Base-by-base conservation (phyloP, 768 basidiomycete genomes). In the Leccinum sublutescens region DNA sequence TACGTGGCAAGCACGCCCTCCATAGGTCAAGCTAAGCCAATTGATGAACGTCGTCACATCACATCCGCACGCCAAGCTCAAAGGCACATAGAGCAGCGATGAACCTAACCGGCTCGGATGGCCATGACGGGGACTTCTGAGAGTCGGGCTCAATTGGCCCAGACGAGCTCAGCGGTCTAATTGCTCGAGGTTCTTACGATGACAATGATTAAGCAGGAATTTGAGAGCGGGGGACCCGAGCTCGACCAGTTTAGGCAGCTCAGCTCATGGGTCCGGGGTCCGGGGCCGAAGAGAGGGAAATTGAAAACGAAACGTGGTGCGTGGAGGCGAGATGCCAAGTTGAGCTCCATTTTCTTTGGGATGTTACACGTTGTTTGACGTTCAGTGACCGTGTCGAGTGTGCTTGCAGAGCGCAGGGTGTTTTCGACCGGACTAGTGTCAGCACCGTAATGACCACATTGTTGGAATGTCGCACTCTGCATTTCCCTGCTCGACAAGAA, bases 11-110 rank as follows among this genome's bases (percentile, higher is more conserved):
- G 7, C 40, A 43, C n/a, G 19, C 21, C 27, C 7, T 4, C 23
- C n/a, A 29, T 12, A 31, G 10, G 9, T 17, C 29, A 40, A 23
- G 21, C 36, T 43, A 19, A 29, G 21, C 10, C 2, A 38, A 15
- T 4, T 29, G 29, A 31, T 31, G 1, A 17, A 14, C 50, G 40
- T 5, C 21, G 40, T 54, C 33, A 34, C 12, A 34, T 5, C 12
- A 14, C 12, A 34, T 34, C 0, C 21, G 2, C 43, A 4, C 40
- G 33, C 33, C 12, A 17, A 0, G 33, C 49, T 55, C 17, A 51
- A n/a, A 2, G 66, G 66, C 2, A 52, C 19, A 43, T 64, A 68
- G 7, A 68, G n/a, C 31, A 63, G 15, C 5, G 56, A 58, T 19
- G 50, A 4, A 31, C 31, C 31, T 31, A 31, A 31, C 31, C 11